These are phyloP conservation scores for Lanmaoa rubissima DNA, from an alignment of 768 basidiomycete genomes.

Conservation along the genomic window DNA sequence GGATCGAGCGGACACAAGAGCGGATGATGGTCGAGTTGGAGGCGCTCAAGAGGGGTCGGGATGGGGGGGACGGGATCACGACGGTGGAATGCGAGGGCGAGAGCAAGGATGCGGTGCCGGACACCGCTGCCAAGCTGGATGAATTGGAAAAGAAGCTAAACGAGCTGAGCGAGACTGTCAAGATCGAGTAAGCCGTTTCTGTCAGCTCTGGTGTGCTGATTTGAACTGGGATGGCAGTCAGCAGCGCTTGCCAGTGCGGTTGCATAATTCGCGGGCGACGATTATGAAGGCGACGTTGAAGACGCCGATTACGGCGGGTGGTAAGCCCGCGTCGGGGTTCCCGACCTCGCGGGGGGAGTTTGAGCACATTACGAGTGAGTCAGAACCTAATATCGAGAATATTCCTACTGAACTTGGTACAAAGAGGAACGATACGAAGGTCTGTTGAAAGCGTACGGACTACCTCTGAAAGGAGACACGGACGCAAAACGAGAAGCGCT, in stretches of 20 bases:
- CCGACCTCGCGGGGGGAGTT: conserved; percentile 42
- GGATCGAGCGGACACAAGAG: conserved; percentile 35
- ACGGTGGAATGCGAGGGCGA: conserved; percentile 24
- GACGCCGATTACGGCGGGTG: conserved; percentile 30
- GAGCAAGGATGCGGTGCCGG: conserved; percentile 12
- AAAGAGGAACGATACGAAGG: conserved; percentile 43
- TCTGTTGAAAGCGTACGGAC: conserved; percentile 35
- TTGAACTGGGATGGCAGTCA: conserved; percentile 20
- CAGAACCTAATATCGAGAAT: no score
- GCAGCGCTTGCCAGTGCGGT: conserved; percentile 35
- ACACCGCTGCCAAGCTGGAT: conserved; percentile 22
- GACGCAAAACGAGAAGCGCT: conserved; percentile 38
- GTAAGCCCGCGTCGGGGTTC: conserved; percentile 38
- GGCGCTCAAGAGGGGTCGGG: conserved; percentile 22
- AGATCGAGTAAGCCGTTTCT: conserved; percentile 31
- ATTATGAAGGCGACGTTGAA: conserved; percentile 33
- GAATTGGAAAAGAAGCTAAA: conserved; percentile 38
- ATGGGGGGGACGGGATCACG: conserved; percentile 3
- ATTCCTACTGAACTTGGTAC: background rate
- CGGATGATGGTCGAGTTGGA: conserved; percentile 33
- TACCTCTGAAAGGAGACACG: conserved; percentile 39
- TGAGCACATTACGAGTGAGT: conserved; percentile 43
- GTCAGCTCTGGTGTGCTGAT: no score
- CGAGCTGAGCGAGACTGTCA: conserved; percentile 29
- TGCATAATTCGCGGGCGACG: conserved; percentile 36